Base-by-base conservation (phyloP, 768 basidiomycete species). In the Pisolithus albus region DNA sequence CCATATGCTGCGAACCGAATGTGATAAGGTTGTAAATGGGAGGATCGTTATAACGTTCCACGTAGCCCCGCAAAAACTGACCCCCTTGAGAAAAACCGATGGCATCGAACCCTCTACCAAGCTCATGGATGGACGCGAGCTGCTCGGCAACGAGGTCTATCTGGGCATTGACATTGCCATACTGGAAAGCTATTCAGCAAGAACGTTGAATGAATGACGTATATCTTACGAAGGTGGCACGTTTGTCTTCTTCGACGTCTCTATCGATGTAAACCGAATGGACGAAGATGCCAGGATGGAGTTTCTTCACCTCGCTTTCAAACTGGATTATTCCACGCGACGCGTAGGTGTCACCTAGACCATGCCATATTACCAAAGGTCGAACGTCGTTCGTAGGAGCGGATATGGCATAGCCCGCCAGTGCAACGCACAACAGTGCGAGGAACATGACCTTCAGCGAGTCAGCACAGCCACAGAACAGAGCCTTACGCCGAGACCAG, bases 41-140 rank as follows among this genome's bases (percentile, higher is more conserved):
- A 0, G 88, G 91, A 3, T 66, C 61, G 62, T 91, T 91, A 64
- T 83, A 83, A 21, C 80, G 72, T 59, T 92, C 86, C 18, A 87
- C 78, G 57, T 89, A 92, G 28, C 84, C 89, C n/a, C 91, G 80
- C 36, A 92, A 75, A 65, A 93, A 92, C 61, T 91, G 91, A 5
- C 90, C 90, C 18, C 84, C 90, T 77, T 93, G 91, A 1, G 90
- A 92, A 66, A 93, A 84, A 1, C 91, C 91, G 47, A 93, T 82
- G 15, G 86, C 91, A 62, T 92, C 89, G 58, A 92, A 93, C 3
- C 91, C 91, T 26, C 60, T 60, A 45, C 72, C 54, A 15, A 93
- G 76, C 59, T 91, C 82, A 1, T 80, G 74, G 32, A 92, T 76
- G 1, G 67, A 73, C 28, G 73, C 69, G 4, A 93, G 69, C 62